These are phyloP conservation scores for Pichia eremophila DNA, from an alignment of 805 yeast genomes.

Conservation along the genomic window DNA sequence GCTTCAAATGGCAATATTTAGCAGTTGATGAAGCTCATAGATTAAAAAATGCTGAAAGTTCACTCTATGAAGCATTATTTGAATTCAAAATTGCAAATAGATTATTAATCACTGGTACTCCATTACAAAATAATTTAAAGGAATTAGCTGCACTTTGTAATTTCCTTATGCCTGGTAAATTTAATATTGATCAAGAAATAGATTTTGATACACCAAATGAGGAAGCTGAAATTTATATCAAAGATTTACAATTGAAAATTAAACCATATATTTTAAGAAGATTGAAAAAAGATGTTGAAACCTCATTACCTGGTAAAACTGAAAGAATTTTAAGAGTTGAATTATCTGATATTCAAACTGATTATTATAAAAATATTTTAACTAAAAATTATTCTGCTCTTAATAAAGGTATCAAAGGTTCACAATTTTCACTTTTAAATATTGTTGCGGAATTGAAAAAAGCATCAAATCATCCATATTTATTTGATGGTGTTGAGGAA, in stretches of 20 bases:
- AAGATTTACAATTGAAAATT: slow-evolving; percentile 71
- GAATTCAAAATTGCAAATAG: slow-evolving; percentile 80
- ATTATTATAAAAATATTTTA: slow-evolving; percentile 86
- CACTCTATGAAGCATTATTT: slow-evolving; percentile 78
- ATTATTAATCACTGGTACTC: slow-evolving; percentile 93
- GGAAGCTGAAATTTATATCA: slow-evolving; percentile 81
- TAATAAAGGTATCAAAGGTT: slow-evolving; percentile 70
- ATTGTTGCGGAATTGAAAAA: slow-evolving; percentile 94
- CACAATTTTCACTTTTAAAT: slow-evolving; percentile 79
- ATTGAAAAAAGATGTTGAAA: slow-evolving; percentile 94
- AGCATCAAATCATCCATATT: slow-evolving; percentile 94
- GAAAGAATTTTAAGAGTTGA: slow-evolving; percentile 94
- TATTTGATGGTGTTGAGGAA: slow-evolving; percentile 89
- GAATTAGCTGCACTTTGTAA: slow-evolving; percentile 93
- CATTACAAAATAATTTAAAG: slow-evolving; percentile 89
- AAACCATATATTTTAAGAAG: slow-evolving; percentile 91
- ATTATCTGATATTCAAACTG: slow-evolving; percentile 88
- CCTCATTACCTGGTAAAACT: slow-evolving; percentile 89
- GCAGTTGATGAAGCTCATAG: slow-evolving; percentile 99
- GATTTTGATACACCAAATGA: slow-evolving; percentile 86
- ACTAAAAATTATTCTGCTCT: slow-evolving; percentile 89
- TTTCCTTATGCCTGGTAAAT: slow-evolving; percentile 92
- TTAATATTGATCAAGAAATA: slow-evolving; percentile 85
- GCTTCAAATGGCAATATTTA: slow-evolving; percentile 86
- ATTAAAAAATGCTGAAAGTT: slow-evolving; percentile 86